Base-by-base conservation (phyloP, 768 basidiomycete genomes). In the Mycena amicta region DNA sequence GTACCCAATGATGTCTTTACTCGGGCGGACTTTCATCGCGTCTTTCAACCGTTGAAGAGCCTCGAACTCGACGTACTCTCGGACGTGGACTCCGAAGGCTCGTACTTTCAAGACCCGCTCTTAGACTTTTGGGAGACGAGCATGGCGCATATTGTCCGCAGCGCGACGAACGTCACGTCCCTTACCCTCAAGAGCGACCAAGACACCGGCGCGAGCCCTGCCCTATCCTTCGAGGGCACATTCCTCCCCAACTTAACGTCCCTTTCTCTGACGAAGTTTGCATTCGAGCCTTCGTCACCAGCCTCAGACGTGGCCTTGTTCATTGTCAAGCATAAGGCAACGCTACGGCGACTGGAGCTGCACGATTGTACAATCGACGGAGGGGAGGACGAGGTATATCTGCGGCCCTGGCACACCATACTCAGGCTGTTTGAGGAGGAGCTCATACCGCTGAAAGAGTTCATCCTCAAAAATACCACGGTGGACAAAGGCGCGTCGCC, bases 301-400 rank as follows among this genome's bases (percentile, higher is more conserved):
- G 47, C 23, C 47, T 28, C 8, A 4, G 53, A 52, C 31, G 41
- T 58, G 15, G 30, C 50, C 22, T 45, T 23, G 15, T 55, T 62
- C 41, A 49, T 62, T 39, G n/a, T 58, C 29, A 37, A 31, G 3
- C 61, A 58, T 47, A 51, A 55, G 29, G 29, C 49, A 4, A 62
- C 53, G 6, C 53, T 62, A 16, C 26, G 43, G 29, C 50, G 25
- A 33, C 56, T 62, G 11, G 37, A 58, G 45, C 43, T 62, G 20
- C 30, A 25, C 28, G 33, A 23, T 0, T 58, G 56, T 43, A 39
- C 49, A 18, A 50, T 62, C 26, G 31, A 41, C 26, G 50, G 28
- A 8, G 50, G 50, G 16, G 43, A 55, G 37, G 50, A 28, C 5
- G 3, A 5, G 16, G 40, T n/a, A 20, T 61, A 47, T n/a, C 43